phyloP scores from a whole-genome alignment of 306 rosid genomes.

The Gillenia trifoliata region DNA sequence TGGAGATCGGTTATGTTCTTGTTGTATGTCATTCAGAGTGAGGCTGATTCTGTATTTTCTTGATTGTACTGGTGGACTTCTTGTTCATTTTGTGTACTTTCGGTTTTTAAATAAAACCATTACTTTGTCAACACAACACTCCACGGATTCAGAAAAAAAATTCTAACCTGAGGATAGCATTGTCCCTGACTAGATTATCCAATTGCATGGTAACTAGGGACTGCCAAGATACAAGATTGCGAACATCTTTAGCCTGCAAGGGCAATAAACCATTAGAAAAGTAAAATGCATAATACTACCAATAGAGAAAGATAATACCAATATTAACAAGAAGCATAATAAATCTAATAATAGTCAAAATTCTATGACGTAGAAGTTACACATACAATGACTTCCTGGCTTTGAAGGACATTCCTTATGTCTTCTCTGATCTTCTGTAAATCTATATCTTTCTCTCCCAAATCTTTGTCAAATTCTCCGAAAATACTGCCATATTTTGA shows the following conservation, averaged over 20 bases:
- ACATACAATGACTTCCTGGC: slow-evolving; percentile 63
- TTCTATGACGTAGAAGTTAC: slow-evolving; percentile 17
- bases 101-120: not conserved
- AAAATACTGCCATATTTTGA: slow-evolving; percentile 70
- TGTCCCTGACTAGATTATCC: slow-evolving; percentile 55
- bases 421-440: slow-evolving; percentile 64
- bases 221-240: slow-evolving; percentile 70
- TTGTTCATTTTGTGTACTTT: not conserved
- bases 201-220: slow-evolving; percentile 58
- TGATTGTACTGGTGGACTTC: not conserved
- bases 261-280: slow-evolving; percentile 16
- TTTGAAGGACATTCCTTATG: slow-evolving; percentile 44
- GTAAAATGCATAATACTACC: not conserved
- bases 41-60: not conserved
- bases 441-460: slow-evolving; percentile 45
- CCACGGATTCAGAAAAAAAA: not conserved
- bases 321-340: not conserved
- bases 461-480: slow-evolving; percentile 61
- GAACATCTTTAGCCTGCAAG: slow-evolving; percentile 59
- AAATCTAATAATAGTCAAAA: not conserved
- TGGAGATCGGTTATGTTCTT: not conserved
- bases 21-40: no score
- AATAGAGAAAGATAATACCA: not conserved
- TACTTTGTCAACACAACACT: not conserved
- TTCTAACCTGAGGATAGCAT: slow-evolving; percentile 69